A percentile compares a stretch with the other conserved stretches of the same genome.
phyloP scores from a whole-genome alignment of 2,329 filamentous ascomycete genomes.

The Phyllosticta citribraziliensis region DNA sequence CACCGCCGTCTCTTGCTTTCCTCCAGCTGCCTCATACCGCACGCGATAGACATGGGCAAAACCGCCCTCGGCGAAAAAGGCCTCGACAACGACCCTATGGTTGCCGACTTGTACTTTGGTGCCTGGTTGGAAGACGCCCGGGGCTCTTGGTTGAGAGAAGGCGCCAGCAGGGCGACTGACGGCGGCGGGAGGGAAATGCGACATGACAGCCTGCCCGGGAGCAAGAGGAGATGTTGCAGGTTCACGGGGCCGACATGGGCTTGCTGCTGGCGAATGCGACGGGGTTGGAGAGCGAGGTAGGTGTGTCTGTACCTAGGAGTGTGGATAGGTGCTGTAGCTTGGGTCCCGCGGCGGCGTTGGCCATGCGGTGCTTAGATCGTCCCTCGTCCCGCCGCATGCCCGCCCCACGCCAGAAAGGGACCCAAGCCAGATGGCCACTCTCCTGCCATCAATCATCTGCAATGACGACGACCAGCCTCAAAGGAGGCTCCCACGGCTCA shows the following conservation, averaged over 20 bases:
- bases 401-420: neutral
- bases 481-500: neutral
- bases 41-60: conserved; percentile 98
- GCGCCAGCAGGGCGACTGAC: conserved; percentile 25
- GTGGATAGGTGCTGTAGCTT: neutral
- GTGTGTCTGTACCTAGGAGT: neutral
- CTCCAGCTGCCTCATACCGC: conserved; percentile 60
- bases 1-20: conserved; percentile 72
- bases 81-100: conserved; percentile 89
- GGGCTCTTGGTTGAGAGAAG: conserved; percentile 28
- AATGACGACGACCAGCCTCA: neutral
- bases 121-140: conserved; percentile 79
- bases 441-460: neutral
- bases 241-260: conserved; percentile 7
- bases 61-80: conserved; percentile 94
- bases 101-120: conserved; percentile 95
- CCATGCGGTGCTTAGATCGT: neutral
- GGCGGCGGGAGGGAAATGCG: conserved; percentile 26
- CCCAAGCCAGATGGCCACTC: neutral
- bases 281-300: neutral
- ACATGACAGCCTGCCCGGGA: conserved; percentile 14
- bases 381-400: neutral
- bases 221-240: conserved; percentile 9
- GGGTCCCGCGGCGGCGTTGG: neutral
- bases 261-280: neutral